phyloP scores from a whole-genome alignment of 2,329 filamentous ascomycete species.

The Akanthomyces dipterigenus region DNA sequence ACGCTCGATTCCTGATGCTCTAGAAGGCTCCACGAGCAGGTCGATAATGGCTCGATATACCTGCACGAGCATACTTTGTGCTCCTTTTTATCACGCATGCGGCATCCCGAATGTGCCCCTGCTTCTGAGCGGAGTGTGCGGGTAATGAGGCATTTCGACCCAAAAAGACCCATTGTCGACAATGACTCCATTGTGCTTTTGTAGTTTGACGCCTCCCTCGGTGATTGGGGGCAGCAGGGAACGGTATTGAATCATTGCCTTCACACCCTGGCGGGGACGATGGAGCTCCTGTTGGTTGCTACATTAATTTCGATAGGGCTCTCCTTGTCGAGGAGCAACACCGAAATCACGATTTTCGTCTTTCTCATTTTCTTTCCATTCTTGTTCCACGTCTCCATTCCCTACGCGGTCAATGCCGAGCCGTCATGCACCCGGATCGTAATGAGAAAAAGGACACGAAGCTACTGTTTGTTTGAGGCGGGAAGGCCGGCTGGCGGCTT shows the following conservation, averaged over 20 bases:
- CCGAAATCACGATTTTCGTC: neutral
- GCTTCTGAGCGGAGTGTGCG: neutral
- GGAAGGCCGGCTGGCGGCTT: neutral
- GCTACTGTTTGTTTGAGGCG: neutral
- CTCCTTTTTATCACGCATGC: neutral
- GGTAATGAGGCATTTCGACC: constrained; percentile 7
- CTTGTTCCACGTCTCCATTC: neutral
- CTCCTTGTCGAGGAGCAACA: neutral
- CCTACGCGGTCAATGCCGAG: neutral
- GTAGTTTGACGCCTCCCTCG: neutral
- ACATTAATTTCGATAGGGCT: neutral
- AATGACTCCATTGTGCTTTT: neutral
- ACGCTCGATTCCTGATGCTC: neutral
- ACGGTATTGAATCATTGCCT: neutral
- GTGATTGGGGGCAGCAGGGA: neutral
- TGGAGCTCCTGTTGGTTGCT: neutral
- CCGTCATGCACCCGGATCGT: neutral
- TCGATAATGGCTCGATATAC: neutral
- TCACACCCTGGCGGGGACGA: neutral
- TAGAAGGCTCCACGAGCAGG: neutral
- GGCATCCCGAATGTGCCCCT: neutral
- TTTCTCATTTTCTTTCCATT: neutral
- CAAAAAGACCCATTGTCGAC: neutral
- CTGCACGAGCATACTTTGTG: neutral
- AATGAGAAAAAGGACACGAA: neutral